Evolutionary conservation across 495 filamentous ascomycete species (phyloP), one percentile per base, ranked within the genome.

Genomic region (Mytilinidion resinicola): DNA sequence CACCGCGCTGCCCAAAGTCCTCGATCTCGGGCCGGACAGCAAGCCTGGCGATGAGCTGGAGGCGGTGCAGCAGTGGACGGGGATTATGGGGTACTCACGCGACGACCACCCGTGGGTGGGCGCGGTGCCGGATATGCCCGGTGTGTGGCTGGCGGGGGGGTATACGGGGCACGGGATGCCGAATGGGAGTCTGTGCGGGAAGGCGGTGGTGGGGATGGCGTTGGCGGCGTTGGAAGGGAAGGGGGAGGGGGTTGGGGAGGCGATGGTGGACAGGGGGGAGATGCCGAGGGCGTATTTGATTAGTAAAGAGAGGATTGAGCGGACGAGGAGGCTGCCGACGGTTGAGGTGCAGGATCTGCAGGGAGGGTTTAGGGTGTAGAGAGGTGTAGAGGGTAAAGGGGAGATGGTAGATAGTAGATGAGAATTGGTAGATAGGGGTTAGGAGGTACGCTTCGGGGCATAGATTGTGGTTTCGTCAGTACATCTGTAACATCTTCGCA

Each of bases 121-220:
- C 0, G 70, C 69, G 20, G 82, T 85, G 25, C 81, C 76, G 0
- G 69, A 73, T 21, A 10, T 34, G 1, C 30, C 58, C 25, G 57
- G 63, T 1, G 10, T 74, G 15, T 75, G 67, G 69, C 42, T 75
- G 33, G 54, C 56, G 12, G 72, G 64, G 4, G 73, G 70, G 8
- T 75, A 69, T 59, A 74, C 73, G 9, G 89, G 89, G 0, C 88
- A 95, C 64, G 89, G 89, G 1, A 95, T 95, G 89, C 87, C 88
- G 4, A 85, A 86, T 64, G 82, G 82, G 30, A 85, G 83, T 63
- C 71, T 88, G 9, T 85, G 79, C 54, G 89, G 84, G 2, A 80
- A 83, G 58, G 85, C 85, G 8, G 73, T 85, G 17, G 85, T 78
- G 3, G 73, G 77, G 33, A 83, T 89, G 84, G 76, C 90, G 44